Conservation (phyloP, 768 basidiomycete species). For the Kwoniella sp. region DNA sequence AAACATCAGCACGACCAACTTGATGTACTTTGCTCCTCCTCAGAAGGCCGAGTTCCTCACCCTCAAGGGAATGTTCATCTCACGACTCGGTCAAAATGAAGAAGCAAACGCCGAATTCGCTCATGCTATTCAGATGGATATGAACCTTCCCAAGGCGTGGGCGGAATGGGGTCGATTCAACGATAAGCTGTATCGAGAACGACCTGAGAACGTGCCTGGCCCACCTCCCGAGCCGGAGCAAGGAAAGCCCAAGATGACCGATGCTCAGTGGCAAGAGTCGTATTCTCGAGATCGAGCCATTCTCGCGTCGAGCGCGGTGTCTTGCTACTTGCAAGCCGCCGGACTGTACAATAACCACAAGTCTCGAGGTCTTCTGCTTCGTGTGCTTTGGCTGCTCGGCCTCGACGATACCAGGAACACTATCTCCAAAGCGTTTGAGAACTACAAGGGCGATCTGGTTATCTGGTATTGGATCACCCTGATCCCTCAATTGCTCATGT, state of each 20-base stretch:
- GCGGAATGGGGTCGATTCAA: slow-evolving; percentile 96
- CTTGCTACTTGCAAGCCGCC: slow-evolving; percentile 95
- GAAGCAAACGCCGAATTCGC: slow-evolving; percentile 91
- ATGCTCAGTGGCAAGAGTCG: slow-evolving; percentile 42
- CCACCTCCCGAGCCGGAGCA: slow-evolving; percentile 50
- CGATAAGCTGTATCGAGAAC: slow-evolving; percentile 89
- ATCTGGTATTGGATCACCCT: slow-evolving; percentile 99
- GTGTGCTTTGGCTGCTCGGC: slow-evolving; percentile 94
- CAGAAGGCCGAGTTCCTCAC: slow-evolving; percentile 99
- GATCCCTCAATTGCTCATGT: slow-evolving; percentile 88
- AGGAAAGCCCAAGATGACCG: slow-evolving; percentile 47
- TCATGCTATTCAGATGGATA: slow-evolving; percentile 93
- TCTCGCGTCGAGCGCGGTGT: slow-evolving; percentile 86
- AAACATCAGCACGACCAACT: slow-evolving; percentile 98
- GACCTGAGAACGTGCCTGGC: slow-evolving; percentile 59
- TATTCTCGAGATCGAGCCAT: slow-evolving; percentile 54
- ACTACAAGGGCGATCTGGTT: slow-evolving; percentile 92
- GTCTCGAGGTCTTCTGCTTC: slow-evolving; percentile 83
- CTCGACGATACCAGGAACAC: slow-evolving; percentile 70
- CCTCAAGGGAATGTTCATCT: slow-evolving; percentile 97
- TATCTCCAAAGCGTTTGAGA: slow-evolving; percentile 67
- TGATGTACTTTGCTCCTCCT: slow-evolving; percentile 90
- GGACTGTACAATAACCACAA: slow-evolving; percentile 93
- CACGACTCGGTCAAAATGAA: slow-evolving; percentile 77
- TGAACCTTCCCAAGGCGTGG: slow-evolving; percentile 94